These are phyloP conservation scores for Oryza glaberrima DNA, from an alignment of 176 grass and related monocot genomes.

Conservation along the genomic window DNA sequence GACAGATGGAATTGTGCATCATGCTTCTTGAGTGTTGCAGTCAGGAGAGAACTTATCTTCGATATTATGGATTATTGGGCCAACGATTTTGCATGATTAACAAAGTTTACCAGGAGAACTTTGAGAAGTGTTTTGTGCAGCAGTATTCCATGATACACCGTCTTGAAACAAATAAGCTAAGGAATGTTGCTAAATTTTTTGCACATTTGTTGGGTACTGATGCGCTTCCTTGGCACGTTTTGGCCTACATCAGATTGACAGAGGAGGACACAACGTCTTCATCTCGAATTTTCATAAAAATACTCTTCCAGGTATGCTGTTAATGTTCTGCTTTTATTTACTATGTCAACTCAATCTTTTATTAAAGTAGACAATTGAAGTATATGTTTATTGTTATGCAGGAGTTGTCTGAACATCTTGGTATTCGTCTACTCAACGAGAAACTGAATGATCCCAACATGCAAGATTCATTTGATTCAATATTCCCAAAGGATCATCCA, in stretches of 20 bases:
- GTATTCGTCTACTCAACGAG: constrained; percentile 85
- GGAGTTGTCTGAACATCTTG: constrained; percentile 90
- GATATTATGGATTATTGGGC: constrained; percentile 88
- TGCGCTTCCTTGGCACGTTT: constrained; percentile 86
- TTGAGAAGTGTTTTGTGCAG: constrained; percentile 91
- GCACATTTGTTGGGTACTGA: constrained; percentile 88
- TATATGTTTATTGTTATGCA: constrained; percentile 22
- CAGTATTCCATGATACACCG: constrained; percentile 98
- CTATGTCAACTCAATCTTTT: constrained; percentile 6
- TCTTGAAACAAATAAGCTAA: constrained; percentile 87
- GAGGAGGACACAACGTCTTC: constrained; percentile 97
- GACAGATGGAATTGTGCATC: constrained; percentile 91
- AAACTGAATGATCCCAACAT: constrained; percentile 85
- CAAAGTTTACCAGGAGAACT: constrained; percentile 92
- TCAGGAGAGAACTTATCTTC: constrained; percentile 93
- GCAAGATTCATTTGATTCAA: constrained; percentile 78
- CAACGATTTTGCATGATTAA: constrained; percentile 98
- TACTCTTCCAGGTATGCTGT: constrained; percentile 88
- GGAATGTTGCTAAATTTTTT: constrained; percentile 98
- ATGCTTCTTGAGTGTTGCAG: constrained; percentile 98
- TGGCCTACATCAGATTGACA: constrained; percentile 90
- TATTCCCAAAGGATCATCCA: constrained; percentile 92
- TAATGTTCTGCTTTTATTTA: background rate
- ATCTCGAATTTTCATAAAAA: constrained; percentile 95
- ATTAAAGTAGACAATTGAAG: constrained; percentile 20